These are phyloP conservation scores for Coelastrella sp. DNA, from an alignment of 139 green algal genomes.

Conservation along the genomic window DNA sequence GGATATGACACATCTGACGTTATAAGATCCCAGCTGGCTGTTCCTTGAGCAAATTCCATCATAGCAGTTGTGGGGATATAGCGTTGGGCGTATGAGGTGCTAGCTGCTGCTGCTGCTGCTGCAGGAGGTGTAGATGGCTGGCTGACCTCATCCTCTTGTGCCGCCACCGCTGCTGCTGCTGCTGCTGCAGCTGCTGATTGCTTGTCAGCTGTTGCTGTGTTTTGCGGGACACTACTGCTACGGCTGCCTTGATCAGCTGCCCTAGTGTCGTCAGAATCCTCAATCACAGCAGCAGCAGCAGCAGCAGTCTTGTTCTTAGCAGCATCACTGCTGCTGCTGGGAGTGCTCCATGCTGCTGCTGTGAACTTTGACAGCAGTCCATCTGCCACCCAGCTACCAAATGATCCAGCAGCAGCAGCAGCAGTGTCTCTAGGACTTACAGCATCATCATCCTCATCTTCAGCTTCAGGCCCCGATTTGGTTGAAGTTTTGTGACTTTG, in stretches of 20 bases:
- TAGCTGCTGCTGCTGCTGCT: constrained; percentile 33
- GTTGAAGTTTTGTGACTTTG: too few relatives aligned
- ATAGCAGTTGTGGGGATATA: background rate
- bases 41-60: constrained; percentile 43
- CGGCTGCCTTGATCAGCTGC: background rate
- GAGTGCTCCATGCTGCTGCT: constrained; percentile 14
- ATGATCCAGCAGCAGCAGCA: background rate
- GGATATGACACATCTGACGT: background rate
- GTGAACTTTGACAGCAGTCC: constrained; percentile 12
- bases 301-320: background rate
- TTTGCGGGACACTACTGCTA: too few relatives aligned
- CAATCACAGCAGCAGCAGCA: background rate
- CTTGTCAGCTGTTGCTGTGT: background rate
- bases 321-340: background rate
- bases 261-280: background rate
- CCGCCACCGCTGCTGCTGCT: constrained; percentile 15
- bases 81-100: background rate
- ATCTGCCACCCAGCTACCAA: background rate
- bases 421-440: background rate
- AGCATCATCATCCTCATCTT: background rate
- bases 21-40: constrained; percentile 31
- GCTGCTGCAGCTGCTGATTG: background rate
- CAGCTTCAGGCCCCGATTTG: too few relatives aligned
- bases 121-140: background rate
- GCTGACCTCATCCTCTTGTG: too few relatives aligned